Base-by-base conservation (phyloP, 2,329 filamentous ascomycete genomes). In the Xylaria polymorpha region DNA sequence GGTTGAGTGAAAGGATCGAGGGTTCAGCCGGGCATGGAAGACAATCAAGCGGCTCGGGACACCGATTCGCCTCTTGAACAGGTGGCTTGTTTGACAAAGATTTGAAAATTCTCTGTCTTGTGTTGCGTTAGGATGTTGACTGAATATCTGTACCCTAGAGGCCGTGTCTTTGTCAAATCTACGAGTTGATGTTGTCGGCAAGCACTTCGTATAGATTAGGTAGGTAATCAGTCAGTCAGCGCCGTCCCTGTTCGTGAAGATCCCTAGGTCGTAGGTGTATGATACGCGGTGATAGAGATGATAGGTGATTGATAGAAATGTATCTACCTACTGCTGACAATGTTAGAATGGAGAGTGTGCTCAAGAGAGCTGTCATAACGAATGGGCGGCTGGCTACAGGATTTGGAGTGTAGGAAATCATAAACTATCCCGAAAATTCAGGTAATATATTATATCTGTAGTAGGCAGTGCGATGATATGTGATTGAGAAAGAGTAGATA, bases 71-170 rank as follows among this genome's bases (percentile, higher is more conserved):
- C 59, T 69, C 60, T 61, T 71, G 61, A 55, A 41, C 41, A 18
- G 15, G 15, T 61, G 37, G 53, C 20, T 41, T 66, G 63, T n/a
- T 51, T 63, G 66, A 76, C 74, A 76, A 73, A 73, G 67, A 68
- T 59, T 8, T 32, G n/a, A 32, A 10, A 48, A 71, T 61, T 69
- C 66, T 71, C 71, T 69, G 58, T 53, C 48, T 63, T 58, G 53
- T 56, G 67, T 67, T 66, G 57, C 58, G 37, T 60, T 43, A 29
- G 50, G 44, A 60, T 50, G 51, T 58, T 56, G 46, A 55, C 43
- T 7, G 8, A 37, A 37, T 29, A 39, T 39, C 37, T 25, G 20
- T 53, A n/a, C n/a, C 48, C 20, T 61, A 56, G 43, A 22, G 51
- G 22, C 7, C 35, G 39, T 35, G n/a, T 37, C 57, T 70, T 63